Evolutionary conservation across 768 basidiomycete species (phyloP).

Genomic region (Boletus rufocinnamomeus): DNA sequence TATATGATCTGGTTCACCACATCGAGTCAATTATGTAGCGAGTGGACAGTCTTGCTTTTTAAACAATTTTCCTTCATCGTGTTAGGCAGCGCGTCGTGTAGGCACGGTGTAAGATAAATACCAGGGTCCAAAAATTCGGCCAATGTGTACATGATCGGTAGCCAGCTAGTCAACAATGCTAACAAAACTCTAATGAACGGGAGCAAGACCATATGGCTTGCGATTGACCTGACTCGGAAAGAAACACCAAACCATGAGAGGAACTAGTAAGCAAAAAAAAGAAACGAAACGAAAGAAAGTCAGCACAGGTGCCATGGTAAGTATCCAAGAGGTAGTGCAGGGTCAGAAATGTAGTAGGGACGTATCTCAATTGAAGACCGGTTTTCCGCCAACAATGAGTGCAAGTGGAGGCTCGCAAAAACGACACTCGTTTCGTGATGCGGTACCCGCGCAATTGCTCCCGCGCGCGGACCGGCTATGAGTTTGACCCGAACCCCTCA

Average conservation of each 20-base stretch:
- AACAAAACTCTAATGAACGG: slow-evolving; percentile 12
- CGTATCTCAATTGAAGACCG: too few relatives aligned
- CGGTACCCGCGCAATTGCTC: slow-evolving; percentile 1
- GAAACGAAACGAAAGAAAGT: background rate
- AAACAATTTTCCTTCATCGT: background rate
- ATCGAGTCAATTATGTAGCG: background rate
- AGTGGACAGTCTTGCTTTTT: background rate
- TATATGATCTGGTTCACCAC: background rate
- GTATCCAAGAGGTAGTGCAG: slow-evolving; percentile 29
- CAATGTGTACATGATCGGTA: slow-evolving; percentile 15
- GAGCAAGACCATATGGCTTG: background rate
- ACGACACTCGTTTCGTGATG: too few relatives aligned
- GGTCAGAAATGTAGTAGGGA: slow-evolving; percentile 9
- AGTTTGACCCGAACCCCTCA: background rate
- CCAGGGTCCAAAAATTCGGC: slow-evolving; percentile 5
- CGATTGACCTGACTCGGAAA: slow-evolving; percentile 8
- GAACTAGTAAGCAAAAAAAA: slow-evolving; percentile 1
- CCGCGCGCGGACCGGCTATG: background rate
- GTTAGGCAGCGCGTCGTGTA: background rate
- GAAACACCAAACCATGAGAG: slow-evolving; percentile 1
- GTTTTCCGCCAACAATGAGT: too few relatives aligned
- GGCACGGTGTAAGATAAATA: background rate
- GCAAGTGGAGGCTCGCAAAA: too few relatives aligned
- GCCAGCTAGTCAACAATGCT: slow-evolving; percentile 18
- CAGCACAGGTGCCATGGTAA: slow-evolving; percentile 19